Evolutionary conservation across 2,329 filamentous ascomycete genomes (phyloP), one percentile per base, ranked within the genome.

Genomic region (Shiraia sp.): DNA sequence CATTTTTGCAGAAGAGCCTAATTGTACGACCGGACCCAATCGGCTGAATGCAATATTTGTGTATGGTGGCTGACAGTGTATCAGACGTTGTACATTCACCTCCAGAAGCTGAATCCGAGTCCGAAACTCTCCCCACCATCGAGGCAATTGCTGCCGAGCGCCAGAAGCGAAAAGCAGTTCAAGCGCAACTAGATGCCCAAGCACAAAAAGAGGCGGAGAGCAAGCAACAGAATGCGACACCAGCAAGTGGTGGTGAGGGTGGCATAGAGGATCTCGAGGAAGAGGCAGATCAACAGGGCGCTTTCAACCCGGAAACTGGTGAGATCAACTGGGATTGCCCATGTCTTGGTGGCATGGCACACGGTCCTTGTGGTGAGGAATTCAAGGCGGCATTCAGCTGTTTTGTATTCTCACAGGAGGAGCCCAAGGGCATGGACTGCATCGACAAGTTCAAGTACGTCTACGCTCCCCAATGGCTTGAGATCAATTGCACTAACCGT

Each of bases 281-380:
- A 46, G 90, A 96, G 70, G 90, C 90, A 5, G 81, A 76, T 48
- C 85, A 92, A 66, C 85, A 97, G 72, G 93, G 90, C 41, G 93
- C 93, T 1, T 99, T 97, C 76, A 95, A 99, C 72, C 90, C 91
- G 2, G 93, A 97, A 76, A 99, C 93, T 8, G 93, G 93, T 57
- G 93, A 99, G 79, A 99, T 99, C 74, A 99, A 99, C 79, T 99
- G 93, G 93, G 93, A 97, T 69, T 99, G 93, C 72, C 93, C 93
- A 12, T 99, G 93, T 70, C 76, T 99, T 24, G 93, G 93, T 34
- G 93, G 93, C 38, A 99, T 99, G 93, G 93, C 93, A 6, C 75
- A 96, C 65, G 93, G 93, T 0, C 93, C 93, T 39, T 99, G 93
- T 68, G 93, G 93, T 33, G 89, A 95, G 68, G 85, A 97, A 64